Evolutionary conservation across 768 basidiomycete genomes (phyloP), one percentile per base, ranked within the genome.

Genomic region (Leccinum subtestaceum): DNA sequence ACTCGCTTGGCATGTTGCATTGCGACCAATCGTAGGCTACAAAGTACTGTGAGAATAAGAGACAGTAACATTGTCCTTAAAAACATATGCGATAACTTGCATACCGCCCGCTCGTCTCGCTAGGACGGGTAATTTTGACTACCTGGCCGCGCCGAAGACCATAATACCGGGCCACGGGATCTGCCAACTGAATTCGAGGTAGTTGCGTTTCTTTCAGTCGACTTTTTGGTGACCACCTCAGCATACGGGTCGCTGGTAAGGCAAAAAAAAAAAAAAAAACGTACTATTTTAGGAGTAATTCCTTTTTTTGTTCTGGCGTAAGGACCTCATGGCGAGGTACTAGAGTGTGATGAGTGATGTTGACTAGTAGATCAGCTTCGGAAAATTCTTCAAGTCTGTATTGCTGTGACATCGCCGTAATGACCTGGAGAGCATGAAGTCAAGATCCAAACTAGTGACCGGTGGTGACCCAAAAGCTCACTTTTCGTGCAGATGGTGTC

Each of bases 121-220:
- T 95, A 27, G 95, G 92, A 67, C 97, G 81, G 60, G 91, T 98
- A 67, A 99, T 98, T 80, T 97, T 98, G 75, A 99, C 97, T 50
- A 99, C 97, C 73, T 96, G 93, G 27, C 96, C 95, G 52, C 97
- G 85, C 67, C 87, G 84, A 58, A 99, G 84, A 53, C 97, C 97
- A 77, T 98, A 99, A 74, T 99, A 98, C 59, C 95, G 86, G 45
- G 97, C 94, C n/a, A 99, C 96, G 10, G 97, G 97, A 74, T 99
- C 97, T 27, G 89, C 87, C 46, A 97, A 75, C 76, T 98, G 95
- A 63, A 99, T 98, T 23, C 97, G 91, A 51, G 97, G 97, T 57
- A 99, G 81, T 70, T 99, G 97, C 1, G 96, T 98, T 71, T 98
- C 97, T 75, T 96, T 96, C 58, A 99, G 77, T 62, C 97, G 96